Evolutionary conservation across 139 green algal genomes (phyloP).

Genomic region (Micractinium conductrix): DNA sequence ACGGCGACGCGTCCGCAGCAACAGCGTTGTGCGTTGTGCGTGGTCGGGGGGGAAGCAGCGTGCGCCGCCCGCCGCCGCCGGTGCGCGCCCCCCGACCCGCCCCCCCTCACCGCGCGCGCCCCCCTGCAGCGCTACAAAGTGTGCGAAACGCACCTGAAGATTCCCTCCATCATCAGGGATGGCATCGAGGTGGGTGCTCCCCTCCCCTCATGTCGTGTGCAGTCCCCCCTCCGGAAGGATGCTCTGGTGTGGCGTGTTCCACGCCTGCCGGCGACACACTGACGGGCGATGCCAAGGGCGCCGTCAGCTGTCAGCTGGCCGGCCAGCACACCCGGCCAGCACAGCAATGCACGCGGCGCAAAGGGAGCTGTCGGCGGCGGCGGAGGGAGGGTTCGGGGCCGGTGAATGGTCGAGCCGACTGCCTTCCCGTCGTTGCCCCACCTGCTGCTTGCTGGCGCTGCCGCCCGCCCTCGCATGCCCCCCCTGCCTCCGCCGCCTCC

Average conservation of each 20-base stretch:
- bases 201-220: neutral
- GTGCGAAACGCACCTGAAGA: constrained; percentile 45
- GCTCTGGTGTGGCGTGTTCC: neutral
- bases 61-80: too few relatives aligned
- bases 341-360: neutral
- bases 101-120: too few relatives aligned
- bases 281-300: neutral
- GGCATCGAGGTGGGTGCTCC: constrained; percentile 70
- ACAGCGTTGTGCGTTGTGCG: too few relatives aligned
- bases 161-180: constrained; percentile 43
- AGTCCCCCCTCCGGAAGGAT: too few relatives aligned
- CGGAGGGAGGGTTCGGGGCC: too few relatives aligned
- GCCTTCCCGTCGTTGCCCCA: neutral
- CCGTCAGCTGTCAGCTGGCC: too few relatives aligned
- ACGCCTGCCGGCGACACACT: too few relatives aligned
- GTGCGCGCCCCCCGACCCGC: too few relatives aligned
- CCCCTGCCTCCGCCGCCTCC: neutral
- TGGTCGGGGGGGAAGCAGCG: too few relatives aligned
- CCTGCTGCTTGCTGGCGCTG: too few relatives aligned
- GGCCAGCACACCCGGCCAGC: neutral
- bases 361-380: neutral
- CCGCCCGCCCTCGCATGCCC: neutral
- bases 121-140: constrained; percentile 73
- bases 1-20: too few relatives aligned
- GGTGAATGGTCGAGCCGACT: too few relatives aligned